Evolutionary conservation across 345 rosid genomes (phyloP).

Genomic region (Euphorbia lathyris): DNA sequence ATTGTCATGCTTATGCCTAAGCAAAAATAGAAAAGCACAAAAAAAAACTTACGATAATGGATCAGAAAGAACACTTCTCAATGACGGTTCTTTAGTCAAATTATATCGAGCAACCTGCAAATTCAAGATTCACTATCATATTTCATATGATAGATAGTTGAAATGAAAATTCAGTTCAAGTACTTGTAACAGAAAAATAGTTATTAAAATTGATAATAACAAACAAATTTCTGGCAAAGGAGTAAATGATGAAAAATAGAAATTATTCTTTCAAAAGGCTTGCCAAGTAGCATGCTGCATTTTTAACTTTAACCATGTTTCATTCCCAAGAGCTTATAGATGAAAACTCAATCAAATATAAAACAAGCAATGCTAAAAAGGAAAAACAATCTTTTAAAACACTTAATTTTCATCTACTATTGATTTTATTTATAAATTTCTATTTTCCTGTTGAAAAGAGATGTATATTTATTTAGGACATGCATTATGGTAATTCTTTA

Average conservation of each 20-base stretch:
- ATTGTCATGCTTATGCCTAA: conserved; percentile 3
- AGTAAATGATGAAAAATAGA: too few species aligned
- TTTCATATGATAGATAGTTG: conserved; percentile 29
- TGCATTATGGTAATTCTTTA: not conserved
- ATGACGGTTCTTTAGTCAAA: conserved; percentile 72
- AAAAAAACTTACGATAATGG: conserved; percentile 78
- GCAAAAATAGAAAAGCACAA: conserved; percentile 18
- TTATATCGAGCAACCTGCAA: conserved; percentile 61
- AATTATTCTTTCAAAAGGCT: not conserved
- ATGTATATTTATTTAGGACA: not conserved
- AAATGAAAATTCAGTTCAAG: conserved; percentile 13
- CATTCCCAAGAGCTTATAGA: not conserved
- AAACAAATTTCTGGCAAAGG: not conserved
- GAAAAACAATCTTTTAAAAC: too few species aligned
- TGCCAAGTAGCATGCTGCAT: not conserved
- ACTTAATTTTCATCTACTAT: not conserved
- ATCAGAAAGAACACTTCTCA: conserved; percentile 95
- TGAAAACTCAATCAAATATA: conserved; percentile 1
- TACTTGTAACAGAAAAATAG: not conserved
- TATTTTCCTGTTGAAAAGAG: not conserved
- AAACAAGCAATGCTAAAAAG: not conserved
- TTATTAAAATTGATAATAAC: not conserved
- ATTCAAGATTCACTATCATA: conserved; percentile 38
- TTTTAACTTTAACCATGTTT: not conserved
- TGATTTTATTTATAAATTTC: not conserved